These are phyloP conservation scores for Auricularia cornea DNA, from an alignment of 768 basidiomycete genomes.

Conservation along the genomic window DNA sequence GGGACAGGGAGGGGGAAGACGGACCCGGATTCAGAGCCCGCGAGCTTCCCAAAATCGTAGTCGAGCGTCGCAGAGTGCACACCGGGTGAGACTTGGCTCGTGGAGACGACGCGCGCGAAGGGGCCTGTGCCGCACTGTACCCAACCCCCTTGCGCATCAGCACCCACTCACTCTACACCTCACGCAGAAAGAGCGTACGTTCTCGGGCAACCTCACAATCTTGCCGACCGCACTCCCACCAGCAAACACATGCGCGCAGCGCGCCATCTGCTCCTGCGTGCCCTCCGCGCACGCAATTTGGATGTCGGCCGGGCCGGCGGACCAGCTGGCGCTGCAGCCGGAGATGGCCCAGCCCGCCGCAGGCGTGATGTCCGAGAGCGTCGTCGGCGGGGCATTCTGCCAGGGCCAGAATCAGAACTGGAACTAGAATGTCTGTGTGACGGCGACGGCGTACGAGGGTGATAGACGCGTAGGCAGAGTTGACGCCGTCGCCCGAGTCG, in stretches of 20 bases:
- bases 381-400: neutral
- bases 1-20: neutral
- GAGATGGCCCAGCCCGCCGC: slow-evolving; percentile 48
- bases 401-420: neutral
- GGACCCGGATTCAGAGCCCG: neutral
- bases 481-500: slow-evolving; percentile 13
- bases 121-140: slow-evolving; percentile 7
- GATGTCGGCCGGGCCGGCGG: slow-evolving; percentile 1
- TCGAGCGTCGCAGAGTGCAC: slow-evolving; percentile 36
- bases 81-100: slow-evolving; percentile 1
- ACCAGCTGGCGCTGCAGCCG: slow-evolving; percentile 32
- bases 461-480: slow-evolving; percentile 1
- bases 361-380: slow-evolving; percentile 29
- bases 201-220: slow-evolving; percentile 45
- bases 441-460: neutral
- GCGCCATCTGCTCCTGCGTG: neutral
- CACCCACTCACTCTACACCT: too few species aligned
- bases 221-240: slow-evolving; percentile 35
- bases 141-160: neutral
- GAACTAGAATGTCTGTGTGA: neutral
- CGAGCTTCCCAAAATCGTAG: slow-evolving; percentile 25
- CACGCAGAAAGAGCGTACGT: slow-evolving; percentile 23
- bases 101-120: slow-evolving; percentile 3
- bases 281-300: slow-evolving; percentile 1
- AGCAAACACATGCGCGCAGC: slow-evolving; percentile 34